Base-by-base conservation (phyloP, 805 yeast genomes). In the Yamadazyma tumulicola region DNA sequence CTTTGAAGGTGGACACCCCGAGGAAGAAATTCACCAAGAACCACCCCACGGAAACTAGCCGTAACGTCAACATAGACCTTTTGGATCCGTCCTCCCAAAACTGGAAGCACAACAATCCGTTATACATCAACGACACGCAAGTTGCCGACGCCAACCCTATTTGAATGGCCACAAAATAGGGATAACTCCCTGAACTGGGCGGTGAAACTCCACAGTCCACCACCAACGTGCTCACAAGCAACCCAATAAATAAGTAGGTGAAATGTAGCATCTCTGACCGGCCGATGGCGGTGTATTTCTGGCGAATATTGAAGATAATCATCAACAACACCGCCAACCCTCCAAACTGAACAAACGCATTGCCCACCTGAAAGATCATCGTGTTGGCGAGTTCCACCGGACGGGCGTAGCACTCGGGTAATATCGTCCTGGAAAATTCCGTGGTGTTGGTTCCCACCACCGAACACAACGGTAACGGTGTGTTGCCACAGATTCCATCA, bases 151-250 rank as follows among this genome's bases (percentile, higher is more conserved):
- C 72, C 13, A 85, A 49, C 0, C 91, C 96, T 15, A 81, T 55
- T 55, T 91, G 97, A 5, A 81, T 67, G 10, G 93, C 78, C 4
- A 86, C 96, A 55, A 89, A 84, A 55, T 83, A 88, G 1, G 86
- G 83, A 52, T 78, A 91, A 4, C 86, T 67, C 2, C 53, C 51
- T 2, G 93, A 75, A 2, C 89, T 83, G 1, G 95, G 93, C 1
- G 97, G 96, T 9, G 85, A 73, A 1, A 91, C 96, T 13, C 97
- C 97, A 45, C 94, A 80, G 52, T 91, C 96, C 4, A 87, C 94
- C 15, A 91, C 73, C 31, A 91, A 65, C 2, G 89, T 72, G 41
- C 81, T 62, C 11, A 84, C 70, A 5, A 77, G 71, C 43, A 84
- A 69, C 1, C 75, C 66, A 20, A 81, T 64, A 42, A 72, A 69